phyloP scores from a whole-genome alignment of 768 basidiomycete genomes.

The Floccularia luteovirens region DNA sequence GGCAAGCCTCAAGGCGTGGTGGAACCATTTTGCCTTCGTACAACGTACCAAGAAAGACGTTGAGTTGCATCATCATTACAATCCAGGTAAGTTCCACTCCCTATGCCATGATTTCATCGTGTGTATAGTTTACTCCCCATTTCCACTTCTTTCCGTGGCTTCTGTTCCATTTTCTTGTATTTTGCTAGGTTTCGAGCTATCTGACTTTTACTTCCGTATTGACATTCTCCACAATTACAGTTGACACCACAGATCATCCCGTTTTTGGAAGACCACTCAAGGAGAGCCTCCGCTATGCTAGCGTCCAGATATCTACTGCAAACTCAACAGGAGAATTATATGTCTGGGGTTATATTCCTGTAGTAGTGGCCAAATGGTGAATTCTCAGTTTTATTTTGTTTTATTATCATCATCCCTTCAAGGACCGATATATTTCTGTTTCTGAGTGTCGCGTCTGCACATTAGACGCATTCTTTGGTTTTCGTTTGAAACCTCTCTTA shows the following conservation, averaged over 20 bases:
- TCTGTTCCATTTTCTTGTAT: not conserved
- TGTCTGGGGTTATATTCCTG: constrained; percentile 92
- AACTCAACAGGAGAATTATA: constrained; percentile 76
- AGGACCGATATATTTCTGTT: too few relatives aligned
- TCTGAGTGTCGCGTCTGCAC: too few relatives aligned
- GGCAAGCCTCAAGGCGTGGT: constrained; percentile 72
- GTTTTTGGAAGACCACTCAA: constrained; percentile 86
- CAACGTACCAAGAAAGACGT: constrained; percentile 55
- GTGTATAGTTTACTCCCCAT: too few relatives aligned
- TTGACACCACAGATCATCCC: constrained; percentile 30
- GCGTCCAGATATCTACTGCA: constrained; percentile 90
- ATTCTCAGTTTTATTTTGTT: constrained; percentile 20
- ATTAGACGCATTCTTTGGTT: too few relatives aligned
- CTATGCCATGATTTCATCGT: too few relatives aligned
- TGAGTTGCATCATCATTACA: constrained; percentile 26
- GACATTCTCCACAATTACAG: constrained; percentile 12
- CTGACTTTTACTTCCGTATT: constrained; percentile 3
- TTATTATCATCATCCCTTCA: too few relatives aligned
- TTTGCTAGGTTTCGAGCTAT: not conserved
- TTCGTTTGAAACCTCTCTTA: not conserved
- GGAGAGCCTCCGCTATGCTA: constrained; percentile 80
- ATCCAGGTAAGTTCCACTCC: constrained; percentile 25
- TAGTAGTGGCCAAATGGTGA: constrained; percentile 96
- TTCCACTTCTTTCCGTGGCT: too few relatives aligned
- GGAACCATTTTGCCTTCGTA: constrained; percentile 65